Conservation (phyloP, 345 rosid genomes). For the Acer yangbiense region DNA sequence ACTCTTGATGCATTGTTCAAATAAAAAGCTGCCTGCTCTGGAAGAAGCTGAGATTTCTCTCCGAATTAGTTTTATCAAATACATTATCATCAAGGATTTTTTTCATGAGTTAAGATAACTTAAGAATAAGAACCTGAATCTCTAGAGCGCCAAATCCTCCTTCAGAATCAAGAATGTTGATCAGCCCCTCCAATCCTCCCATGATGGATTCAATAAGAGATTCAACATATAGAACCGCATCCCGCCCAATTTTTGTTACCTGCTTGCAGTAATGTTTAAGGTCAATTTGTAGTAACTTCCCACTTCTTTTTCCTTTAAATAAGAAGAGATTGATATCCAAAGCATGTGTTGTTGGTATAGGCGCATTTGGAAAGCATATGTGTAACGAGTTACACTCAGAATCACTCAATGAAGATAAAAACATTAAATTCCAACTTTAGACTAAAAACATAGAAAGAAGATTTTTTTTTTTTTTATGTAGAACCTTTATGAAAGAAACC, state of each 20-base stretch:
- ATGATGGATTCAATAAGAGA: constrained; percentile 98
- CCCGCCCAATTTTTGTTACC: constrained; percentile 96
- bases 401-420: background rate
- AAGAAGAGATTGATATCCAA: background rate
- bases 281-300: background rate
- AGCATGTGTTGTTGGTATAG: background rate
- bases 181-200: constrained; percentile 98
- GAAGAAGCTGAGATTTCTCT: constrained; percentile 76
- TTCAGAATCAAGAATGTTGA: constrained; percentile 98
- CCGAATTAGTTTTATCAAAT: constrained; percentile 27
- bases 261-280: constrained; percentile 37
- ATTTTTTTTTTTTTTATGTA: background rate
- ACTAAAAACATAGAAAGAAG: background rate
- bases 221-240: constrained; percentile 95
- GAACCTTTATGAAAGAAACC: background rate
- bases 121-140: constrained; percentile 64
- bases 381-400: background rate
- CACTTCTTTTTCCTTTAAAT: background rate
- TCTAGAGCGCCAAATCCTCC: constrained; percentile 99
- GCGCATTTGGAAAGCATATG: background rate
- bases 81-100: background rate
- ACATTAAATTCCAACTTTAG: background rate
- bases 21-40: constrained; percentile 95
- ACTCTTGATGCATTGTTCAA: constrained; percentile 71
- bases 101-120: constrained; percentile 18